These are phyloP conservation scores for Ophiostoma sp. DNA, from an alignment of 2,329 filamentous ascomycete species.

Conservation along the genomic window DNA sequence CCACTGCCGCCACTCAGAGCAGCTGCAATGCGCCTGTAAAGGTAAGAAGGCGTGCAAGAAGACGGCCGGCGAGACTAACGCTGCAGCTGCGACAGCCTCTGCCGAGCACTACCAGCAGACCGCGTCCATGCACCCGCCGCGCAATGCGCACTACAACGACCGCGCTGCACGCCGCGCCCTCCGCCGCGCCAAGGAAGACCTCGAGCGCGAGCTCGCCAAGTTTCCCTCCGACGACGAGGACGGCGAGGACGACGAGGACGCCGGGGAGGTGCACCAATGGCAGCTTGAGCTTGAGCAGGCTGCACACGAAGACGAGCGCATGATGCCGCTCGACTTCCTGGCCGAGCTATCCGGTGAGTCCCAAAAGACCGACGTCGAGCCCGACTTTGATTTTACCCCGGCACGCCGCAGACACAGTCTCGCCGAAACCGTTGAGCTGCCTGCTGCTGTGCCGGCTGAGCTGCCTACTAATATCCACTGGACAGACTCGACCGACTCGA, in stretches of 20 bases:
- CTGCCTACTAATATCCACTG: slow-evolving; percentile 8
- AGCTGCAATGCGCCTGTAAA: not conserved
- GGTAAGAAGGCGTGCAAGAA: not conserved
- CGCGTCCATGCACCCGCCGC: not conserved
- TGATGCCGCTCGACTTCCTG: not conserved
- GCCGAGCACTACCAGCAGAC: not conserved
- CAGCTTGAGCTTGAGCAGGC: not conserved
- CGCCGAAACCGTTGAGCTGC: not conserved
- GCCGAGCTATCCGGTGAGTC: not conserved
- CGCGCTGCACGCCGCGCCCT: not conserved
- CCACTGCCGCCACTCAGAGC: not conserved
- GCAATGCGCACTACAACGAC: not conserved
- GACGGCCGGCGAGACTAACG: not conserved
- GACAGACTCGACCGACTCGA: not conserved
- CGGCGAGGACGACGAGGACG: not conserved
- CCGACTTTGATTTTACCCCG: not conserved
- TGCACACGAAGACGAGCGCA: not conserved
- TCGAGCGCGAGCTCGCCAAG: slow-evolving; percentile 2
- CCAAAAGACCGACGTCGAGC: not conserved
- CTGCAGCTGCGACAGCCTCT: too few relatives aligned
- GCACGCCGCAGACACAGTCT: too few relatives aligned
- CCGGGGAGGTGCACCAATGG: not conserved
- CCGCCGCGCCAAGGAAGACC: not conserved
- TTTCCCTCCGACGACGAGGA: not conserved
- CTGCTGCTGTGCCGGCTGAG: not conserved